phyloP scores from a whole-genome alignment of 805 yeast genomes.

The Candida germanica region DNA sequence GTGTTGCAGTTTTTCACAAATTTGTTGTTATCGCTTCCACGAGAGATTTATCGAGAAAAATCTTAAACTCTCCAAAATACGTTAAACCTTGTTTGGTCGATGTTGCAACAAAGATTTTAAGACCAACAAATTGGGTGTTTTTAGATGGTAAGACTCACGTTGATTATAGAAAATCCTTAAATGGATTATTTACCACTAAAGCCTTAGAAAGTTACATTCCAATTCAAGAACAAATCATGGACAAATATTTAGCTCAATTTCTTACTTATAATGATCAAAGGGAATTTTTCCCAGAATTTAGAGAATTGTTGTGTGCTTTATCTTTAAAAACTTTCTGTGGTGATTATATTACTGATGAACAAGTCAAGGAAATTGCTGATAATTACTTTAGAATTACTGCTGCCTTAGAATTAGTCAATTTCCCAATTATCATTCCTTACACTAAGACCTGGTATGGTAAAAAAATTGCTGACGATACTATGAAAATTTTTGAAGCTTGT shows the following conservation, averaged over 20 bases:
- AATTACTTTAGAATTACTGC: conserved; percentile 91
- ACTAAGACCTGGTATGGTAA: conserved; percentile 98
- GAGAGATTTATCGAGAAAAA: conserved; percentile 84
- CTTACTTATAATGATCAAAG: conserved; percentile 61
- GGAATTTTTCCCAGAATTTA: conserved; percentile 86
- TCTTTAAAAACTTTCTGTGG: conserved; percentile 95
- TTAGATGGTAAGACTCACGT: conserved; percentile 93
- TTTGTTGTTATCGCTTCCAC: conserved; percentile 91
- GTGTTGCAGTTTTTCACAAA: conserved; percentile 97
- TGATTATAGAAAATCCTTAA: conserved; percentile 87
- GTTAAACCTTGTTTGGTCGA: conserved; percentile 98
- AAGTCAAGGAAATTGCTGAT: conserved; percentile 84
- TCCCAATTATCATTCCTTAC: conserved; percentile 93
- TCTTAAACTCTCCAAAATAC: conserved; percentile 76
- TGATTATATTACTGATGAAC: conserved; percentile 87
- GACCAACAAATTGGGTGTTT: conserved; percentile 98
- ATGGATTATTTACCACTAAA: conserved; percentile 80
- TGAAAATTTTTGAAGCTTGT: conserved; percentile 86
- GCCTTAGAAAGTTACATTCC: conserved; percentile 87
- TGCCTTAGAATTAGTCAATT: conserved; percentile 94
- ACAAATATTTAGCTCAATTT: conserved; percentile 70
- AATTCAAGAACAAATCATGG: conserved; percentile 79
- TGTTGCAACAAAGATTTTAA: conserved; percentile 87
- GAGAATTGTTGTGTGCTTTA: conserved; percentile 94
- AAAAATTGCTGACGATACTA: conserved; percentile 87